Base-by-base conservation (phyloP, 169 alveolate species). In the Cryptosporidium bovis region DNA sequence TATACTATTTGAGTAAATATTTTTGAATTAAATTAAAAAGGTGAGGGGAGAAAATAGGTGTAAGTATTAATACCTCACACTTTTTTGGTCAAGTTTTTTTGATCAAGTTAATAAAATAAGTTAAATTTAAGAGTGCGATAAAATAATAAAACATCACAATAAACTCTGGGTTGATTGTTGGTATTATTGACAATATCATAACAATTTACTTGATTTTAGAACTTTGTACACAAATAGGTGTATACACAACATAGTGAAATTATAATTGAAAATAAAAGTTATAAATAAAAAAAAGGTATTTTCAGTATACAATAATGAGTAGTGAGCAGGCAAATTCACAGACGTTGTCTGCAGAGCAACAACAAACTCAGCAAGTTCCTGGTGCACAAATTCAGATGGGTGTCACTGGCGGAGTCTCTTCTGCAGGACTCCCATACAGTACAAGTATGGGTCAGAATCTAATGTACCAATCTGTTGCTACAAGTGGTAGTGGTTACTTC, bases 311-410 rank as follows among this genome's bases (percentile, higher is more conserved):
- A 48, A 77, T 48, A 58, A 46, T 58, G 64, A 60, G 58, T 68
- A 77, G 71, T n/a, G 87, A 77, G 50, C 87, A 77, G 64, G 48
- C 69, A 58, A 77, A 62, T 60, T 65, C 33, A 77, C 87, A 77
- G 50, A 53, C 65, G 8, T 18, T 77, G 24, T 51, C 40, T 27
- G 15, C 83, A 69, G 83, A 69, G 29, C 83, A 69, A 56, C 64
- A 53, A 13, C 83, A 69, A 56, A 33, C 68, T n/a, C 83, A 69
- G 40, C 83, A 50, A 40, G 33, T 53, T 12, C 36, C 66, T 24
- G 66, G 55, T 33, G 83, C 66, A 5, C 83, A 69, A 36, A 66
- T 33, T 4, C 83, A 69, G 55, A 34, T 34, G 27, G 83, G 83
- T 7, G 56, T 69, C 34, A 56, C 24, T 24, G 44, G 56, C n/a